Base-by-base conservation (phyloP, 257 asterid genomes). In the Nicotiana tabacum region DNA sequence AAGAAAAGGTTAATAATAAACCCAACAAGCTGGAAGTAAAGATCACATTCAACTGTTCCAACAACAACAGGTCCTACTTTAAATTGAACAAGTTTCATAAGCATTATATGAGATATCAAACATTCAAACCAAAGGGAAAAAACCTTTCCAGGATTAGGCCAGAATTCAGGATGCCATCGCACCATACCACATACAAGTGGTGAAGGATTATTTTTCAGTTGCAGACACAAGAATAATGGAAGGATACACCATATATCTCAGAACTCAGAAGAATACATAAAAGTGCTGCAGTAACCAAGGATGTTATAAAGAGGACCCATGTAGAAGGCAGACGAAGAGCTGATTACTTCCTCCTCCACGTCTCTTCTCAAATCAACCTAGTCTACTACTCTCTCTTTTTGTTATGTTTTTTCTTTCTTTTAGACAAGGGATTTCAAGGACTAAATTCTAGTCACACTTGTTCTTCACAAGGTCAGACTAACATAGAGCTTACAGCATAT, bases 61-160 rank as follows among this genome's bases (percentile, higher is more conserved):
- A 46, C 37, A 72, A n/a, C 61, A 5, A 9, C 57, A 24, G 7
- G 61, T 72, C 21, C 37, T 4, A 72, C 15, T 46, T 24, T 12
- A 72, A 72, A 72, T 72, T 72, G 39, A 72, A 12, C 37, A 72
- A 72, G 51, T 46, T 43, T 72, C 79, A 72, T 72, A 72, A 46
- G 79, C 61, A 43, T 21, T 70, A 70, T 72, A 46, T 72, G 37
- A 72, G 21, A 72, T 48, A 46, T 46, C 79, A 46, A 72, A 13
- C 6, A 46, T 12, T 70, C 37, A 21, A 72, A 46, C 61, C 37
- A 72, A 46, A 13, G 37, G 78, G 6, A 72, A 32, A 66, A 30
- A 30, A 21, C 9, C 35, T n/a, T n/a, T 70, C 78, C 24, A 39
- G 17, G 56, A 39, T 69, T n/a, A n/a, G 35, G 6, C 18, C 43